Percentiles rank a stretch among this genome's conserved stretches.
These are phyloP conservation scores for Arctium minus DNA, from an alignment of 129 eudicot genomes.

Conservation along the genomic window DNA sequence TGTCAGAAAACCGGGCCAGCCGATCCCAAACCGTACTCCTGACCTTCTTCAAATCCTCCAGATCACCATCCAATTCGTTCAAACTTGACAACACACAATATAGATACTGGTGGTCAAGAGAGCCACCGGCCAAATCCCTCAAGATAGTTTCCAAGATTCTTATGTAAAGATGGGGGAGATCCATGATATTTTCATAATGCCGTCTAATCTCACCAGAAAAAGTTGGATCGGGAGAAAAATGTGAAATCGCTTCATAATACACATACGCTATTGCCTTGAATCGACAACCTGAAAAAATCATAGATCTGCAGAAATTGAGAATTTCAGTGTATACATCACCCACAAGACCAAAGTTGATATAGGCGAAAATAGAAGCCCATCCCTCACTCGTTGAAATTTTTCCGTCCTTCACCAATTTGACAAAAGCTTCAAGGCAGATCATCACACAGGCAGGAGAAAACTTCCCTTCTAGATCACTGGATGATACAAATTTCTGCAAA, in stretches of 20 bases:
- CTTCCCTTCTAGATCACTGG: constrained; percentile 37
- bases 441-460: constrained; percentile 42
- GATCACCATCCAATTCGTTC: constrained; percentile 62
- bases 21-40: constrained; percentile 76
- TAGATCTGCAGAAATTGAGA: constrained; percentile 58
- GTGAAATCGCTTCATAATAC: constrained; percentile 44
- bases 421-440: constrained; percentile 50
- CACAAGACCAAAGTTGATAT: constrained; percentile 33
- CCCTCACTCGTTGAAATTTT: constrained; percentile 54
- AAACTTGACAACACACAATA: constrained; percentile 63
- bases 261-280: constrained; percentile 51
- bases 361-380: constrained; percentile 58
- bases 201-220: constrained; percentile 15
- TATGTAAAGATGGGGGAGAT: constrained; percentile 57
- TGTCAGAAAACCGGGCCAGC: constrained; percentile 60
- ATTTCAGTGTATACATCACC: constrained; percentile 45
- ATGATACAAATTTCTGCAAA: constrained; percentile 40
- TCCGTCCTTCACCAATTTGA: constrained; percentile 50
- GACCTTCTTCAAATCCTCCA: constrained; percentile 61
- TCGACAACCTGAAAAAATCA: constrained; percentile 72
- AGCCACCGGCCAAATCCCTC: constrained; percentile 51
- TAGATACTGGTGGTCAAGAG: constrained; percentile 37
- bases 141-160: constrained; percentile 64
- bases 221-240: constrained; percentile 37
- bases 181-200: constrained; percentile 32